Evolutionary conservation across 2,329 filamentous ascomycete genomes (phyloP).

Genomic region (Monosporascus sp.): DNA sequence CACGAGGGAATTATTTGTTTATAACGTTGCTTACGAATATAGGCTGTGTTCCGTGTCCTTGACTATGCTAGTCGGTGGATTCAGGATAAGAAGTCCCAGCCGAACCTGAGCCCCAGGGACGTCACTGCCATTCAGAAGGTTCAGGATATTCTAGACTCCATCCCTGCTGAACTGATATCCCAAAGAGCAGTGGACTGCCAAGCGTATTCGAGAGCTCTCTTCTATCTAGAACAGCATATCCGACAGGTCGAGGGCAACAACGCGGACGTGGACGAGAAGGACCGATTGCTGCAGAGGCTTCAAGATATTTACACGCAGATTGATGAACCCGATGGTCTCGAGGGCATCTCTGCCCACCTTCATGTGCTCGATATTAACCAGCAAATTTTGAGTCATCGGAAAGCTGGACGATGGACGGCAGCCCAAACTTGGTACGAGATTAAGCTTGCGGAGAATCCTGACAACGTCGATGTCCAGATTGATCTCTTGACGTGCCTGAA

Average conservation of each 20-base stretch:
- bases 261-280: slow-evolving; percentile 45
- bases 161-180: slow-evolving; percentile 71
- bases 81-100: slow-evolving; percentile 60
- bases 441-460: slow-evolving; percentile 72
- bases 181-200: slow-evolving; percentile 87
- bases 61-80: slow-evolving; percentile 92
- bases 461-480: slow-evolving; percentile 71
- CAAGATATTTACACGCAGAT: slow-evolving; percentile 97
- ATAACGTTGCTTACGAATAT: slow-evolving; percentile 8
- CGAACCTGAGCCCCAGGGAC: slow-evolving; percentile 30
- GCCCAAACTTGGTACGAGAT: slow-evolving; percentile 98
- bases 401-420: slow-evolving; percentile 87
- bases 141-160: slow-evolving; percentile 48
- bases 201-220: slow-evolving; percentile 85
- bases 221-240: slow-evolving; percentile 91
- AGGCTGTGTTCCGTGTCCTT: slow-evolving; percentile 84
- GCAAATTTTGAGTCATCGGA: slow-evolving; percentile 86
- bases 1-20: not conserved
- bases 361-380: slow-evolving; percentile 87
- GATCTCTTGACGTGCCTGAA: slow-evolving; percentile 84
- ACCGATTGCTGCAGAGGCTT: slow-evolving; percentile 67
- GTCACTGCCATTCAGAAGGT: slow-evolving; percentile 45
- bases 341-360: slow-evolving; percentile 86
- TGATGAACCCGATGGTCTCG: slow-evolving; percentile 93
- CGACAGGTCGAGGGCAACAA: slow-evolving; percentile 41